Percentiles rank a stretch among this genome's conserved stretches.
Evolutionary conservation across 768 basidiomycete species (phyloP).

Genomic region (Podaxis sp.): DNA sequence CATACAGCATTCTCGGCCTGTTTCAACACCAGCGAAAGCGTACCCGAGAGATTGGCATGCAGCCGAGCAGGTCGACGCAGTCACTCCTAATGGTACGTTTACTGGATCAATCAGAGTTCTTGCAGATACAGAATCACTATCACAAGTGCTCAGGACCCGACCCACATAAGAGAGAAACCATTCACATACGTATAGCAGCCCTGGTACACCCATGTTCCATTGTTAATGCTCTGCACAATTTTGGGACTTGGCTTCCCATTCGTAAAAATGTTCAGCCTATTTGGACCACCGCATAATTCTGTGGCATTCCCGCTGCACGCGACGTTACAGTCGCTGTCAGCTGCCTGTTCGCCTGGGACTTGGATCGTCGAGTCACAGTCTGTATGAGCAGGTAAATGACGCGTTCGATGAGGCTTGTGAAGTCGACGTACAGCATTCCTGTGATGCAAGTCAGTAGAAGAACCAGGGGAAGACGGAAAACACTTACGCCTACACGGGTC

Average conservation of each 20-base stretch:
- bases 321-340: slow-evolving; percentile 48
- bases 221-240: slow-evolving; percentile 47
- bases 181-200: slow-evolving; percentile 61
- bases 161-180: neutral
- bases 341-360: slow-evolving; percentile 44
- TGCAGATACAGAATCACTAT: slow-evolving; percentile 32
- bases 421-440: slow-evolving; percentile 42
- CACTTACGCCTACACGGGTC: slow-evolving; percentile 8
- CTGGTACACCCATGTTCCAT: slow-evolving; percentile 51
- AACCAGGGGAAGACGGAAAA: neutral
- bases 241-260: slow-evolving; percentile 50
- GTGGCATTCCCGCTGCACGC: slow-evolving; percentile 53
- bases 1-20: slow-evolving; percentile 50
- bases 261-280: slow-evolving; percentile 53
- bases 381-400: slow-evolving; percentile 21
- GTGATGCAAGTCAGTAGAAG: neutral
- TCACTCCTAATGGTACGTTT: slow-evolving; percentile 44
- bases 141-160: neutral
- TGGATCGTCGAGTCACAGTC: slow-evolving; percentile 62
- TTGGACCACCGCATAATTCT: slow-evolving; percentile 56
- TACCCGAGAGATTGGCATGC: slow-evolving; percentile 41
- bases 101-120: slow-evolving; percentile 35
- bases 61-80: slow-evolving; percentile 47
- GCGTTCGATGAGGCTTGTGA: neutral
- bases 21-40: slow-evolving; percentile 47